Conservation (phyloP, 257 asterid species). For the Przewalskia tangutica region DNA sequence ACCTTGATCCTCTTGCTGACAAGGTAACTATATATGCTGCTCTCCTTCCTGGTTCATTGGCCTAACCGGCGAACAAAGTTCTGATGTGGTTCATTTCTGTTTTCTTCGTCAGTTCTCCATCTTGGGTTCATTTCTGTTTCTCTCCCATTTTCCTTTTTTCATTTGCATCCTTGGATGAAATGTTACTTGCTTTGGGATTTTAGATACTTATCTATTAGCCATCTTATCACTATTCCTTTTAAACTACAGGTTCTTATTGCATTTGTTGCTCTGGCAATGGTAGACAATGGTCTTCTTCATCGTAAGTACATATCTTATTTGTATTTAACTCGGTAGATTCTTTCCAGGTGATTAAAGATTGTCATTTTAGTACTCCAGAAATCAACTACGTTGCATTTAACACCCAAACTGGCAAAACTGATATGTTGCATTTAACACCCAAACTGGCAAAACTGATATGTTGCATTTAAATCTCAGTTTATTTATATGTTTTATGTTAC, state of each 20-base stretch:
- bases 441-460: no score
- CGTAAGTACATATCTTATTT: slow-evolving; percentile 37
- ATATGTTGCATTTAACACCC: no score
- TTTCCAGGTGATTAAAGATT: not conserved
- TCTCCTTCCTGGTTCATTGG: not conserved
- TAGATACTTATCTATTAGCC: not conserved
- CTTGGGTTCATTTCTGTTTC: not conserved
- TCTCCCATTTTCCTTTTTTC: not conserved
- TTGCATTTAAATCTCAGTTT: no score
- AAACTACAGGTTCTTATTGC: slow-evolving; percentile 61
- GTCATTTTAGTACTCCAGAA: not conserved
- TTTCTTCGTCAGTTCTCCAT: not conserved
- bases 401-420: no score
- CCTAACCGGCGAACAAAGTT: slow-evolving; percentile 4
- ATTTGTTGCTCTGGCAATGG: slow-evolving; percentile 82
- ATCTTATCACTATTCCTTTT: not conserved
- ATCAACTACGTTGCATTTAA: not conserved
- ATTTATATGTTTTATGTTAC: no score
- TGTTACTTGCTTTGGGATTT: not conserved
- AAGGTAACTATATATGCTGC: slow-evolving; percentile 38
- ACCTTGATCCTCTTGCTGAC: slow-evolving; percentile 99
- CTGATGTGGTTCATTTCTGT: not conserved
- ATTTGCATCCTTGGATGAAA: not conserved
- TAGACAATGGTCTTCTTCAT: slow-evolving; percentile 67
- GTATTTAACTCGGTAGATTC: not conserved